These are phyloP conservation scores for Scheffersomyces spartinae DNA, from an alignment of 805 yeast genomes.

Conservation along the genomic window DNA sequence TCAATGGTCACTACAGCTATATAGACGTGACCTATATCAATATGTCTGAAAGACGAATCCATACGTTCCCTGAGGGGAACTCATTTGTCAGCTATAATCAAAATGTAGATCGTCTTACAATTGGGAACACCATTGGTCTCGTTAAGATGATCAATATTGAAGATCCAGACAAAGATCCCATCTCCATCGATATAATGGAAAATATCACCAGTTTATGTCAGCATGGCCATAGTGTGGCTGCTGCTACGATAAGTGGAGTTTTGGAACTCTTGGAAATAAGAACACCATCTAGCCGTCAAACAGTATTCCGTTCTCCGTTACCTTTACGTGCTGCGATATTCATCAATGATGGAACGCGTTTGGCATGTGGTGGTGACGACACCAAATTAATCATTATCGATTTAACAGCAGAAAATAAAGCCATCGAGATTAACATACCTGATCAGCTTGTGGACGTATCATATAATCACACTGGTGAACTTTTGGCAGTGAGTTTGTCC, in stretches of 20 bases:
- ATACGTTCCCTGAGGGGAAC: constrained; percentile 32
- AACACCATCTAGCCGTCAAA: constrained; percentile 15
- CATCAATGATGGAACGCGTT: constrained; percentile 50
- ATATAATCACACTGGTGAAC: constrained; percentile 45
- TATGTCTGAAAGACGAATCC: too few species aligned
- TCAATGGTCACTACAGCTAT: too few species aligned
- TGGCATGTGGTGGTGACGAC: constrained; percentile 59
- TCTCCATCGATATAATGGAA: constrained; percentile 39
- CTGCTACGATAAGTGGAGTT: constrained; percentile 33
- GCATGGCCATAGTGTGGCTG: constrained; percentile 9
- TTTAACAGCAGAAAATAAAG: constrained; percentile 15
- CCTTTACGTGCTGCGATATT: constrained; percentile 42
- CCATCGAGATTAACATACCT: constrained; percentile 23
- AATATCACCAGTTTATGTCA: constrained; percentile 31
- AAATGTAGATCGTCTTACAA: constrained; percentile 23
- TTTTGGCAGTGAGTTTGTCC: constrained; percentile 45
- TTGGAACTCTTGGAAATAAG: constrained; percentile 28
- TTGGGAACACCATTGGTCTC: constrained; percentile 44
- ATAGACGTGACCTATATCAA: too few species aligned
- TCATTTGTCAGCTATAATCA: constrained; percentile 16
- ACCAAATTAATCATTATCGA: constrained; percentile 42
- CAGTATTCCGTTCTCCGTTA: constrained; percentile 32
- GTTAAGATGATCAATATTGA: constrained; percentile 37
- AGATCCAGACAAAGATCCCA: constrained; percentile 49
- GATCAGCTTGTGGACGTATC: constrained; percentile 49